A percentile compares a stretch with the other conserved stretches of the same genome.
These are phyloP conservation scores for Rasamsonia emersonii DNA, from an alignment of 2,329 filamentous ascomycete species.

Conservation along the genomic window DNA sequence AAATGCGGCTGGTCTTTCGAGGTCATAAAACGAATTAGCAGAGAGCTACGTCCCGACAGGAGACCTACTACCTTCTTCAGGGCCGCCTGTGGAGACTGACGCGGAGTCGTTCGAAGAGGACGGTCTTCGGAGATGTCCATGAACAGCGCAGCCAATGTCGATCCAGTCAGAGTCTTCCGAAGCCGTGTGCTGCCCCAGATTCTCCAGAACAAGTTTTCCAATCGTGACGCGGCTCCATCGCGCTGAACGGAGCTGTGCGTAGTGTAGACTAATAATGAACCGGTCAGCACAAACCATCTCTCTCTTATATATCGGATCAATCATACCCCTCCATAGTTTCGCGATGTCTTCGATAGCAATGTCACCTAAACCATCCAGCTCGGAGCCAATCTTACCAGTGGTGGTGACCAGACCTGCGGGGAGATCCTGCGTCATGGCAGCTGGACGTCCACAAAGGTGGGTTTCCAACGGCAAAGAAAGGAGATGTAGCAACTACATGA, in stretches of 20 bases:
- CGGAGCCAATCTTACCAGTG: constrained; percentile 26
- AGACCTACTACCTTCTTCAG: background rate
- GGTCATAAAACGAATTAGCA: too few relatives aligned
- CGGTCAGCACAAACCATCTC: too few relatives aligned
- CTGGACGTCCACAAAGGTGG: background rate
- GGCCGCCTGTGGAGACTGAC: constrained; percentile 7
- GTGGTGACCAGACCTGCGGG: constrained; percentile 36
- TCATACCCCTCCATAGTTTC: constrained; percentile 42
- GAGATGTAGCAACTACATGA: constrained; percentile 9
- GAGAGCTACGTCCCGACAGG: background rate
- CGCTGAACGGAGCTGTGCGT: constrained; percentile 36
- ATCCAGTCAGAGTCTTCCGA: constrained; percentile 27
- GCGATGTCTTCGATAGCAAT: constrained; percentile 34
- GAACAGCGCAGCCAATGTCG: constrained; percentile 36
- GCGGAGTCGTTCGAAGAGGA: constrained; percentile 13
- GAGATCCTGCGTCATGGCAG: constrained; percentile 29
- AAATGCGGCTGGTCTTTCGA: too few relatives aligned
- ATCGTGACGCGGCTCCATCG: constrained; percentile 31
- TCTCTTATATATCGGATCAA: too few relatives aligned
- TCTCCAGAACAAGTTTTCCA: constrained; percentile 48
- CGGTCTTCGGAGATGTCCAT: constrained; percentile 32
- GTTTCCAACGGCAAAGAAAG: background rate
- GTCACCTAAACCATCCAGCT: constrained; percentile 26
- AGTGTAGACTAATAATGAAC: constrained; percentile 41
- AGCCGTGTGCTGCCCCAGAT: constrained; percentile 39